Evolutionary conservation across 2,329 filamentous ascomycete genomes (phyloP), one percentile per base, ranked within the genome.

Genomic region (Fusarium scirpi): DNA sequence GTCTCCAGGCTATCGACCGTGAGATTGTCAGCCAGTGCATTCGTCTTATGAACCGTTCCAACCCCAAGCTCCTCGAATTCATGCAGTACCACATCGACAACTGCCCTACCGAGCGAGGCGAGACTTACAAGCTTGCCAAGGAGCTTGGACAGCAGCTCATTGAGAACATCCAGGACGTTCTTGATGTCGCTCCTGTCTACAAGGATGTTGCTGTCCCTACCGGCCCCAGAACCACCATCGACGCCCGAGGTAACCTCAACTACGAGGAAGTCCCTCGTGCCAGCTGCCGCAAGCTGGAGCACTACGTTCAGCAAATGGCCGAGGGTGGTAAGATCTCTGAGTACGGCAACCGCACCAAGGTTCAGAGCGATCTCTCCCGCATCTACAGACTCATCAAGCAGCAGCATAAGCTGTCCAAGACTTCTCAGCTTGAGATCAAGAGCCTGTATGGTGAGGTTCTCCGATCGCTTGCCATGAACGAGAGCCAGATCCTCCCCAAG

Each of bases 81-180:
- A 99, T 99, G 96, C 96, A 99, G 80, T 98, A 99, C 77, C 96
- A 99, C 84, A 99, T 99, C 77, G 96, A 99, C 77, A 96, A 98
- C 85, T 98, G 95, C 84, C 96, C 96, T 1, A 94, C 94, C 0
- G 94, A 99, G 78, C 92, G 95, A 53, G 96, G 96, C 63, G 96
- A 99, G 84, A 99, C 96, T 2, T 99, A 99, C 83, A 89, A 96
- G 83, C 90, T 99, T n/a, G 96, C 96, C 45, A 97, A 99, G 84
- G 91, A 96, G 81, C 91, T 99, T 25, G 95, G 94, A 38, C 87
- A 93, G 78, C 93, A 97, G 83, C 91, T 99, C 58, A 97, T 99
- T 74, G 93, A 98, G 80, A 99, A 99, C 85, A 98, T 96, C 85
- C 94, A 92, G 79, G 96, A 99, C 29, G 94, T 97, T 20, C 85